These are phyloP conservation scores for Saxophila tyrrhenica DNA, from an alignment of 495 filamentous ascomycete genomes.

Conservation along the genomic window DNA sequence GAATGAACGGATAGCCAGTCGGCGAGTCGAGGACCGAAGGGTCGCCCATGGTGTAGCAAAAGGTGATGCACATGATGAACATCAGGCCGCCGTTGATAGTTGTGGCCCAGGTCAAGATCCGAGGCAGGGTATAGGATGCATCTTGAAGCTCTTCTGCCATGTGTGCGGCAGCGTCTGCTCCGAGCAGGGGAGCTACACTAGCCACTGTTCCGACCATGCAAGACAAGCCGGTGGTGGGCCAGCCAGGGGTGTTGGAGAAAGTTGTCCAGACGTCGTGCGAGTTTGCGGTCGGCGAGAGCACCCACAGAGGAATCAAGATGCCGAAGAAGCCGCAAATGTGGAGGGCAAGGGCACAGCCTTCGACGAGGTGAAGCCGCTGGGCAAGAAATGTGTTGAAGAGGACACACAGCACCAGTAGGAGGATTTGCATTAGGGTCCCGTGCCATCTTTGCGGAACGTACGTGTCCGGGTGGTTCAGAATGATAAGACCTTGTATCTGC, in stretches of 20 bases:
- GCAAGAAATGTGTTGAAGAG: conserved; percentile 37
- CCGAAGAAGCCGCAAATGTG: conserved; percentile 29
- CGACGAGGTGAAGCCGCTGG: conserved; percentile 34
- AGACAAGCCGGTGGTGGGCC: not conserved
- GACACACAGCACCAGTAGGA: conserved; percentile 20
- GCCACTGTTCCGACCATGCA: not conserved
- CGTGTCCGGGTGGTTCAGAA: conserved; percentile 27
- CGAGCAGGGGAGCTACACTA: conserved; percentile 24
- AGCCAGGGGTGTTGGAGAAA: not conserved
- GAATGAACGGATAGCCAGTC: conserved; percentile 6
- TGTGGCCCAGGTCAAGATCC: conserved; percentile 21
- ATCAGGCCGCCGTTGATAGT: conserved; percentile 24
- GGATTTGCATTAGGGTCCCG: conserved; percentile 29
- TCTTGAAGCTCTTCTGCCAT: conserved; percentile 29
- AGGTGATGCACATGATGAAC: conserved; percentile 16
- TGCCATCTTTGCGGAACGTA: conserved; percentile 39
- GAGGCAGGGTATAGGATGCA: conserved; percentile 22
- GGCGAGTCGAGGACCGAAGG: not conserved
- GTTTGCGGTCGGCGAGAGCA: not conserved
- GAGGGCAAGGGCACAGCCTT: conserved; percentile 25
- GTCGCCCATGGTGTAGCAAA: conserved; percentile 13
- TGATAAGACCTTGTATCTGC: conserved; percentile 32
- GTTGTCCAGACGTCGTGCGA: not conserved
- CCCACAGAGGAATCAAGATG: conserved; percentile 22
- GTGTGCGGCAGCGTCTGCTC: conserved; percentile 24